Percentiles rank a stretch among this genome's conserved stretches.
These are phyloP conservation scores for Phytomonas francai DNA, from an alignment of 208 protist genomes.

Conservation along the genomic window DNA sequence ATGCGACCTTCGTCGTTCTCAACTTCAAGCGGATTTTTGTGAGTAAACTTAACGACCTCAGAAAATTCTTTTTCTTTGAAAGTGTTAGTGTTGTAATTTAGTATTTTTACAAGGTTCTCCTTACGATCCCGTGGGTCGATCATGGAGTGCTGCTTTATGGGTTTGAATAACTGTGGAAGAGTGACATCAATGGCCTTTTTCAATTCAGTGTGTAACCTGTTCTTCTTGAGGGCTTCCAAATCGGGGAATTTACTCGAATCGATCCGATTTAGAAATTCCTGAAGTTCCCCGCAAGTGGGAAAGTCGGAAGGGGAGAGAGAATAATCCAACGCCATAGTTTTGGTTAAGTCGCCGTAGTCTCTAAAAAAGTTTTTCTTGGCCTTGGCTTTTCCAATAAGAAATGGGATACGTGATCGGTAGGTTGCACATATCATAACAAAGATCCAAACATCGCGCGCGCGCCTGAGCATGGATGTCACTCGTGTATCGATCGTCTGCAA, in stretches of 20 bases:
- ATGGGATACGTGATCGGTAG: constrained; percentile 48
- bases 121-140: constrained; percentile 41
- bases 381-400: constrained; percentile 83
- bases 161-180: constrained; percentile 62
- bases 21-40: no score
- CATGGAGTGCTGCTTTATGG: constrained; percentile 43
- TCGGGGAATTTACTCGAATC: constrained; percentile 38
- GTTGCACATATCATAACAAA: constrained; percentile 77
- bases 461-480: constrained; percentile 84
- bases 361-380: constrained; percentile 50
- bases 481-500: constrained; percentile 79
- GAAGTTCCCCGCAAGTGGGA: constrained; percentile 23
- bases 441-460: constrained; percentile 72
- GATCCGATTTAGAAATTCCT: constrained; percentile 29
- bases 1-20: no score
- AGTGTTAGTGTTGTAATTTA: constrained; percentile 18
- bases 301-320: constrained; percentile 48
- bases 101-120: not conserved
- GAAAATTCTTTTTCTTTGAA: constrained; percentile 15
- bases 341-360: constrained; percentile 35
- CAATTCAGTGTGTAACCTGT: constrained; percentile 35
- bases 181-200: constrained; percentile 49
- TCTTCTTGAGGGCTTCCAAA: constrained; percentile 51
- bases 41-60: no score
- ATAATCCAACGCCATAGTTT: constrained; percentile 44